Conservation (phyloP, 306 rosid species). For the Neltuma alba region DNA sequence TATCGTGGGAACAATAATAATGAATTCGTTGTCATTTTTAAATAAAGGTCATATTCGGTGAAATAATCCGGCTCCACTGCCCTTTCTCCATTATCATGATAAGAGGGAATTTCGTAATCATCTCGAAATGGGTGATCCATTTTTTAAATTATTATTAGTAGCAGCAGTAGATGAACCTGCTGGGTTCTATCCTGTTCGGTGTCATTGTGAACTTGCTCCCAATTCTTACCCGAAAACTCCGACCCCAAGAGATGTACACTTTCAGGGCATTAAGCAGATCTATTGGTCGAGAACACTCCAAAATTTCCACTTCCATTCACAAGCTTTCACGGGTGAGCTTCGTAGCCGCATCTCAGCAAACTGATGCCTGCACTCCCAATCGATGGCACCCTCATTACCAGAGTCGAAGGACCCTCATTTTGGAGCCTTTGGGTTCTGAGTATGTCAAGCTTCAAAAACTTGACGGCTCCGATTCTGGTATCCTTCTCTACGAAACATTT, state of each 20-base stretch:
- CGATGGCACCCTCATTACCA: conserved; percentile 43
- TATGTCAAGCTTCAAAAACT: conserved; percentile 49
- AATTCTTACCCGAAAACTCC: background rate
- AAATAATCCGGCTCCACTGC: no score
- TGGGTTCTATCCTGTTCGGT: background rate
- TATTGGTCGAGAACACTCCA: background rate
- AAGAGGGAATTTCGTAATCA: no score
- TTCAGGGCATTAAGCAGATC: conserved; percentile 34
- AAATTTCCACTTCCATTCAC: background rate
- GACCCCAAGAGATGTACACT: conserved; percentile 31
- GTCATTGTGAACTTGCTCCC: background rate
- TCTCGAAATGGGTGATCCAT: background rate
- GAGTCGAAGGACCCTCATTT: conserved; percentile 52
- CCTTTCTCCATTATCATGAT: no score
- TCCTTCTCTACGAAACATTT: background rate
- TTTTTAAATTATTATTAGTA: no score
- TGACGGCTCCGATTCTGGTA: conserved; percentile 56
- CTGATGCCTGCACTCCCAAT: conserved; percentile 11
- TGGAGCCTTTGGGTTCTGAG: conserved; percentile 46
- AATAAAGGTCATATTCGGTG: no score
- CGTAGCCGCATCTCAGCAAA: conserved; percentile 14
- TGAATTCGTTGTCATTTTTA: no score
- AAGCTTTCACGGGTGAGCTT: conserved; percentile 9
- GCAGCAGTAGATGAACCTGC: background rate
- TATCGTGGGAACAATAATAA: no score